Evolutionary conservation across 192 early-diverging fungal genomes (phyloP).

Genomic region (Bifiguratus adelaidae): DNA sequence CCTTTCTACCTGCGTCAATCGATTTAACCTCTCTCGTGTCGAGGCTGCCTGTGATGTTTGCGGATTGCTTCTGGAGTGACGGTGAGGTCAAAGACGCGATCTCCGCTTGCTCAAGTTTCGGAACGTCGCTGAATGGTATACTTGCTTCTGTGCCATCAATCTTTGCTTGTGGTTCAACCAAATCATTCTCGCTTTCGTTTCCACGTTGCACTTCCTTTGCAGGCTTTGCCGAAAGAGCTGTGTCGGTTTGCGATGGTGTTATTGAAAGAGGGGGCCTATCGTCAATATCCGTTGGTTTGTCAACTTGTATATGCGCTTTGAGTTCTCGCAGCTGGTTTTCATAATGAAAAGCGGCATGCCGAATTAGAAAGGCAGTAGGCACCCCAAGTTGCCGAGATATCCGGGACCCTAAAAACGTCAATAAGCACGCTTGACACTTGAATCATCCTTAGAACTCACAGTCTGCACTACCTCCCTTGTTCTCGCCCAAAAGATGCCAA

Average conservation of each 20-base stretch:
- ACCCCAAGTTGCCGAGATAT: constrained; percentile 37
- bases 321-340: constrained; percentile 42
- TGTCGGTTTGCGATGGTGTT: background rate
- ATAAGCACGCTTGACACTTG: background rate
- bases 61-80: no score
- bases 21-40: no score
- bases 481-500: constrained; percentile 42
- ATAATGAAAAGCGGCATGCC: constrained; percentile 39
- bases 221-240: background rate
- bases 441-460: constrained; percentile 21
- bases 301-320: constrained; percentile 19
- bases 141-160: no score
- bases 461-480: constrained; percentile 31
- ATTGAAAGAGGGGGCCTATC: no score
- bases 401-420: constrained; percentile 24
- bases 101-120: no score
- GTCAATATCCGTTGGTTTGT: constrained; percentile 17
- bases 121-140: background rate
- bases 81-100: no score
- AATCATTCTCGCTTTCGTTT: background rate
- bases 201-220: background rate
- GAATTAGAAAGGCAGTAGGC: constrained; percentile 34
- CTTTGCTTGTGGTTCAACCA: no score
- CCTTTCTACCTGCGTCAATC: no score
- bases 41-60: no score